Percentiles rank a stretch among this genome's conserved stretches.
These are phyloP conservation scores for Persicaria maculosa DNA, from an alignment of 148 eudicot genomes.

Conservation along the genomic window DNA sequence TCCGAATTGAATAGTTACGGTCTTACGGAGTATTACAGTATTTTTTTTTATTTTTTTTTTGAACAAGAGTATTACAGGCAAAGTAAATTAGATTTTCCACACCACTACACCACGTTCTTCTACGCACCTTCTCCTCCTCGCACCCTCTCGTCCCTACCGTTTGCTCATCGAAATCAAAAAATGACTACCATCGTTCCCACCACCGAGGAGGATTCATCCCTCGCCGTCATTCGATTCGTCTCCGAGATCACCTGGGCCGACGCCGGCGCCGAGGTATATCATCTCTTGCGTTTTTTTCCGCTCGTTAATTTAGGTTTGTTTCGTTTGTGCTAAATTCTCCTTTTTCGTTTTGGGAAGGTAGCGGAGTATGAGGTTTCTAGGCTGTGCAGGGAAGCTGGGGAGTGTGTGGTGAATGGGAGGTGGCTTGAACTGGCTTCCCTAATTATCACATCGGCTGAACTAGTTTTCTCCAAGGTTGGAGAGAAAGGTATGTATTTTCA, in stretches of 20 bases:
- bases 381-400: constrained; percentile 66
- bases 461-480: constrained; percentile 64
- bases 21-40: too few relatives aligned
- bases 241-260: constrained; percentile 87
- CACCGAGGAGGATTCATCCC: constrained; percentile 76
- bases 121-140: too few relatives aligned
- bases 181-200: constrained; percentile 59
- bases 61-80: too few relatives aligned
- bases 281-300: not conserved
- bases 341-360: constrained; percentile 30
- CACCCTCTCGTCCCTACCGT: too few relatives aligned
- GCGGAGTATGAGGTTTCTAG: constrained; percentile 62
- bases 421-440: constrained; percentile 84
- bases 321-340: too few relatives aligned
- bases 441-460: constrained; percentile 76
- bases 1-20: too few relatives aligned
- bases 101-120: too few relatives aligned
- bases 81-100: too few relatives aligned
- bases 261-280: constrained; percentile 80
- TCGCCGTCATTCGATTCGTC: constrained; percentile 74
- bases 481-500: constrained; percentile 54
- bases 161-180: too few relatives aligned
- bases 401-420: constrained; percentile 49
- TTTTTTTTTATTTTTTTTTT: too few relatives aligned
- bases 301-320: too few relatives aligned